A percentile compares a stretch with the other conserved stretches of the same genome.
Evolutionary conservation across 495 filamentous ascomycete species (phyloP).

Genomic region (Podospora tetraspora): DNA sequence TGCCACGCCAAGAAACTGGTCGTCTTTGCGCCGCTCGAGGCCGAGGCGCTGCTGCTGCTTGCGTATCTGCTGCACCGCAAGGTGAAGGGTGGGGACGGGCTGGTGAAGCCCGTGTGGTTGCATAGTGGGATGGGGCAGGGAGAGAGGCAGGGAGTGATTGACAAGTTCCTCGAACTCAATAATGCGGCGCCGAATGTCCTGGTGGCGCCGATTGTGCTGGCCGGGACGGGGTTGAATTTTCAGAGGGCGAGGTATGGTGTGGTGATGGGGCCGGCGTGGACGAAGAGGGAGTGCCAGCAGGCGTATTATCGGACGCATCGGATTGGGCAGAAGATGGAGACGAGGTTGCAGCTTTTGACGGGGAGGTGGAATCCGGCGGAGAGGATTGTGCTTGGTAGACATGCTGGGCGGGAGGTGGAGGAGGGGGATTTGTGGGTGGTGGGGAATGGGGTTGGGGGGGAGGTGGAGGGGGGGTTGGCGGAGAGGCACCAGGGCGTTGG

Average conservation of each 20-base stretch:
- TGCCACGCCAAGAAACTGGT: conserved; percentile 20
- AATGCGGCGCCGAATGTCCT: conserved; percentile 24
- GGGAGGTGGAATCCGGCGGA: conserved; percentile 24
- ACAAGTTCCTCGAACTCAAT: conserved; percentile 14
- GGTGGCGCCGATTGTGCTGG: conserved; percentile 18
- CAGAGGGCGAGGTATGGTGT: conserved; percentile 24
- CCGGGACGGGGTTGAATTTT: conserved; percentile 28
- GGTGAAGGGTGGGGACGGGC: background rate
- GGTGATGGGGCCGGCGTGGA: conserved; percentile 25
- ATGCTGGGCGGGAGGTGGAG: conserved; percentile 13
- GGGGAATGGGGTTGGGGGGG: conserved; percentile 1
- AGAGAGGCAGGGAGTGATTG: conserved; percentile 12
- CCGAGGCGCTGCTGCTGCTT: conserved; percentile 21
- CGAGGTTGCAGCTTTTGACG: conserved; percentile 16
- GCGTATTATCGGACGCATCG: conserved; percentile 25
- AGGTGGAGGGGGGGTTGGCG: conserved; percentile 5
- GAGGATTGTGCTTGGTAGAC: conserved; percentile 12
- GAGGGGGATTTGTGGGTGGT: conserved; percentile 7
- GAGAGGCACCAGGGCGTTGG: conserved; percentile 9
- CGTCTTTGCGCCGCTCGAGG: conserved; percentile 24
- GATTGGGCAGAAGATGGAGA: conserved; percentile 21
- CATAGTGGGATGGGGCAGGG: background rate
- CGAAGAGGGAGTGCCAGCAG: conserved; percentile 26
- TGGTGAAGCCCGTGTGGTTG: conserved; percentile 15
- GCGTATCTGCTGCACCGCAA: conserved; percentile 14